Evolutionary conservation across 192 early-diverging fungal genomes (phyloP).

Genomic region (Backusella parvicylindrica): DNA sequence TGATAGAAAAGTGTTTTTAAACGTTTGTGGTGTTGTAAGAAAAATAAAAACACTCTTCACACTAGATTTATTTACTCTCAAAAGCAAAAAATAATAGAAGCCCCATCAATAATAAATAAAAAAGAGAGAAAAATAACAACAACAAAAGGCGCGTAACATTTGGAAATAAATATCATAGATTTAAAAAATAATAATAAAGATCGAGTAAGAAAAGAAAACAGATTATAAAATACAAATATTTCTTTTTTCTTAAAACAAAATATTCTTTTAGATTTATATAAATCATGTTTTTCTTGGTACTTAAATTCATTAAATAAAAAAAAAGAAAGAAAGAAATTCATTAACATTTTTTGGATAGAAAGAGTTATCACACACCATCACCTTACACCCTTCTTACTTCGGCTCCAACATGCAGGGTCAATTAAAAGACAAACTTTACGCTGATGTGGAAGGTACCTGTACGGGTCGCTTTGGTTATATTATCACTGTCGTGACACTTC

Average conservation of each 20-base stretch:
- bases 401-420: slow-evolving; percentile 74
- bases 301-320: background rate
- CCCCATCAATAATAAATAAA: too few species aligned
- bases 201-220: background rate
- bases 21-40: too few species aligned
- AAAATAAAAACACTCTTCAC: too few species aligned
- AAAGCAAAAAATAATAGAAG: too few species aligned
- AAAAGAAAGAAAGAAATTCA: background rate
- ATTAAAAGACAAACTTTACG: slow-evolving; percentile 80
- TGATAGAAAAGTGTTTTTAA: too few species aligned
- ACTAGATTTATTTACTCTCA: too few species aligned
- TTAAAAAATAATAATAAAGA: too few species aligned
- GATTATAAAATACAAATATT: background rate
- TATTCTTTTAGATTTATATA: background rate
- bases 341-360: slow-evolving; percentile 49
- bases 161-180: too few species aligned
- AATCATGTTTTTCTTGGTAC: background rate
- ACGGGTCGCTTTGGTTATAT: slow-evolving; percentile 92
- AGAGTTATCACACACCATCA: slow-evolving; percentile 89
- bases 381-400: slow-evolving; percentile 90
- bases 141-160: too few species aligned
- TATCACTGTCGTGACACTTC: slow-evolving; percentile 80
- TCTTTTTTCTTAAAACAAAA: too few species aligned
- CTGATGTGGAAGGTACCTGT: slow-evolving; percentile 95
- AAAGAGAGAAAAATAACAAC: too few species aligned